Base-by-base conservation (phyloP, 495 filamentous ascomycete species). In the Gamarada debralockiae region DNA sequence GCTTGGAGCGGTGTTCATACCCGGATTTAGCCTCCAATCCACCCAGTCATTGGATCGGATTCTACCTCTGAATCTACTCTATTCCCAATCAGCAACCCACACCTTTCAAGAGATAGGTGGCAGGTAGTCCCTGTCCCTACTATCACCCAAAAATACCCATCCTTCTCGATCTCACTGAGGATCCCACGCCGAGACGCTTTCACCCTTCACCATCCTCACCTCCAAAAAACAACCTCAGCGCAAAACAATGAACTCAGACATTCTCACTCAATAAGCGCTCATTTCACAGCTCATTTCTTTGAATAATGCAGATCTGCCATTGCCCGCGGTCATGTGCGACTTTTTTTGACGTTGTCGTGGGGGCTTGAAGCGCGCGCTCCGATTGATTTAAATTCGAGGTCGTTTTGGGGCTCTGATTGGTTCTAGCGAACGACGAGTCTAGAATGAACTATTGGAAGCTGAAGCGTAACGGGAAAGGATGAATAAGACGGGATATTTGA, bases 281-380 rank as follows among this genome's bases (percentile, higher is more conserved):
- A 33, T 52, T 17, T 44, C 3, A n/a, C 3, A 42, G 9, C 31
- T 38, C 47, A 50, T 37, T 38, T 38, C 18, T 4, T 13, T 7
- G 10, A n/a, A 5, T 23, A 2, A n/a, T 9, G 22, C 23, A 21
- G 12, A 29, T 29, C 27, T 29, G 27, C 33, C 34, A 31, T 14
- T 51, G 3, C 3, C 25, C 24, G 2, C 13, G 15, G 48, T 51
- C 34, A 40, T 38, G 36, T 51, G 48, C 38, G 14, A 20, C 7
- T 14, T 17, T n/a, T n/a, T 52, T 33, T 52, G 50, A 33, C 3
- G 39, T 40, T 44, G 17, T 17, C 27, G 23, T 31, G 39, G 50
- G 50, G 50, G 14, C 12, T 52, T 43, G 50, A 52, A 52, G 50
- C 50, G 50, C 50, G 50, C 50, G 50, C 45, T 48, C 45, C 12